Percentiles rank a stretch among this genome's conserved stretches.
Conservation (phyloP, 768 basidiomycete species). For the Strobilomyces echinocephalus region DNA sequence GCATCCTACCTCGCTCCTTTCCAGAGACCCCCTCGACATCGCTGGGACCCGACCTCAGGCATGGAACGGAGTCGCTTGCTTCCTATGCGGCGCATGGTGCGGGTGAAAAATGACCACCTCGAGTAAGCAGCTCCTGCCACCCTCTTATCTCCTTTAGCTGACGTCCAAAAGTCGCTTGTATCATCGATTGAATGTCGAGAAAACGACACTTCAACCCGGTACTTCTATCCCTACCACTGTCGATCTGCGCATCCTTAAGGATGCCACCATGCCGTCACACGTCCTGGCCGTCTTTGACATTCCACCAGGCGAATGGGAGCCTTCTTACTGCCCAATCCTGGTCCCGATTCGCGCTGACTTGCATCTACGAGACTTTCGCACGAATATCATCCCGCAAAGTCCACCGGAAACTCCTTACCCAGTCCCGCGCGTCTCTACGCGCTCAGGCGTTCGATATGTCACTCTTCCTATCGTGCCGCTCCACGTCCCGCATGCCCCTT, state of each 20-base stretch:
- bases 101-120: constrained; percentile 24
- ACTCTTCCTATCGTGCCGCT: constrained; percentile 49
- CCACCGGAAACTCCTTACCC: constrained; percentile 33
- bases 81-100: constrained; percentile 20
- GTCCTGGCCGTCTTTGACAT: constrained; percentile 44
- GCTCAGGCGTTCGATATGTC: constrained; percentile 30
- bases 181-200: constrained; percentile 32
- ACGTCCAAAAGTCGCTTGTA: constrained; percentile 26
- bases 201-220: constrained; percentile 19
- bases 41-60: constrained; percentile 7
- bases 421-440: constrained; percentile 22
- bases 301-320: constrained; percentile 26
- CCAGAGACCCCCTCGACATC: constrained; percentile 9
- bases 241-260: constrained; percentile 44
- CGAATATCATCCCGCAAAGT: constrained; percentile 33
- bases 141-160: not conserved
- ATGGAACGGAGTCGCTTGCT: constrained; percentile 24
- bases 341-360: constrained; percentile 50
- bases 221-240: constrained; percentile 39
- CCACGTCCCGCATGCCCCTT: constrained; percentile 48
- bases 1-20: constrained; percentile 6
- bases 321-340: constrained; percentile 38
- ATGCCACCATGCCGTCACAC: constrained; percentile 52
- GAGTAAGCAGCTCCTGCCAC: constrained; percentile 17
- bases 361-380: constrained; percentile 38